Conservation (phyloP, 2,329 filamentous ascomycete species). For the Keithomyces neogunnii region DNA sequence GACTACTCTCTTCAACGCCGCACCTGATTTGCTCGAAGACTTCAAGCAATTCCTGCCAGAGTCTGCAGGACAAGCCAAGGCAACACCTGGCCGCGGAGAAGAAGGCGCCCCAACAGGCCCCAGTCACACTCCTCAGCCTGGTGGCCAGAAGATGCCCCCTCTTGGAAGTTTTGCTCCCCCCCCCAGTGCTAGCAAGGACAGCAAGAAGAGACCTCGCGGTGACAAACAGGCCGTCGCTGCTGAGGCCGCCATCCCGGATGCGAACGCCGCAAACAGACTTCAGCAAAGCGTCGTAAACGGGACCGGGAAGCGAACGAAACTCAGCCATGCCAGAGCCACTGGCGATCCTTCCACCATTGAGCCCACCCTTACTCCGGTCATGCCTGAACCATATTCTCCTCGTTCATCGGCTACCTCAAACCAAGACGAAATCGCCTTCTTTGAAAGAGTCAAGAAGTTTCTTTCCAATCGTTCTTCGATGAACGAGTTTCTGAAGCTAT, state of each 20-base stretch:
- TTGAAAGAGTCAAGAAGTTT: conserved; percentile 93
- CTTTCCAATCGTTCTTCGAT: conserved; percentile 87
- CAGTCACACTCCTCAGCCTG: conserved; percentile 47
- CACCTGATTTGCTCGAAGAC: conserved; percentile 90
- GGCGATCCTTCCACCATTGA: conserved; percentile 59
- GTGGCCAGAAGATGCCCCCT: conserved; percentile 75
- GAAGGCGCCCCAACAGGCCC: conserved; percentile 32
- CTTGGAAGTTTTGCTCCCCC: conserved; percentile 89
- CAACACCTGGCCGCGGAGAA: conserved; percentile 51
- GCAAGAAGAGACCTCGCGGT: conserved; percentile 71
- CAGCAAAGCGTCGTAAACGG: conserved; percentile 25
- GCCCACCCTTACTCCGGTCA: conserved; percentile 77
- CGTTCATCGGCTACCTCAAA: conserved; percentile 64
- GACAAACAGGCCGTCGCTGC: conserved; percentile 45
- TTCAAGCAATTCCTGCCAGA: conserved; percentile 98
- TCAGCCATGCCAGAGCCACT: conserved; percentile 57
- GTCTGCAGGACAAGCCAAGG: conserved; percentile 51
- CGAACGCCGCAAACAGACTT: conserved; percentile 27
- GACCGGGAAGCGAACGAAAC: conserved; percentile 60
- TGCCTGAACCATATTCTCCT: conserved; percentile 80
- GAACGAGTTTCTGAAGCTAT: conserved; percentile 94
- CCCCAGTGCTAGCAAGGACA: conserved; percentile 75
- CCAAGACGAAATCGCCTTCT: conserved; percentile 83
- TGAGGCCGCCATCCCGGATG: conserved; percentile 34
- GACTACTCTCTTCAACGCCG: conserved; percentile 84